These are phyloP conservation scores for Globisporangium iwayamae DNA, from an alignment of 352 stramenopile genomes.

Conservation along the genomic window DNA sequence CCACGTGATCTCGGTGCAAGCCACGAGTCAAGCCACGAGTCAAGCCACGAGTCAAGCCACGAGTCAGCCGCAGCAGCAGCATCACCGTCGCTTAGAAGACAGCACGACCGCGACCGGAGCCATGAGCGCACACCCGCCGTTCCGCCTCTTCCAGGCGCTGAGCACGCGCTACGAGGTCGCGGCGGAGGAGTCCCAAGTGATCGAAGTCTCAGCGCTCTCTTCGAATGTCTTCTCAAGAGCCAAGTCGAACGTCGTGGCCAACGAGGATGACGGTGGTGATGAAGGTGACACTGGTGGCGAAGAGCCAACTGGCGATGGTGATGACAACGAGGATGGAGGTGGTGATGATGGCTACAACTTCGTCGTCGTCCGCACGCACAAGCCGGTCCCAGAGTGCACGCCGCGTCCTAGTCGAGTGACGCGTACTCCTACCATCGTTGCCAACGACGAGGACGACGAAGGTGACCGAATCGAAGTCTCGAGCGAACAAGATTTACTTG, in stretches of 20 bases:
- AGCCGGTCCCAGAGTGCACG: neutral
- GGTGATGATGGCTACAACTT: neutral
- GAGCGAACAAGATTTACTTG: neutral
- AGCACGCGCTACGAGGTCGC: conserved; percentile 6
- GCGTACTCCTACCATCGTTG: neutral
- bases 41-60: too few relatives aligned
- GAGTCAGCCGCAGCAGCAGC: neutral
- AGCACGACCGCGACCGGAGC: neutral
- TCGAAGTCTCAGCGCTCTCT: neutral
- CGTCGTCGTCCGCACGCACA: neutral
- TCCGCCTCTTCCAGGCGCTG: conserved; percentile 5
- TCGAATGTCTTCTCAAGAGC: neutral
- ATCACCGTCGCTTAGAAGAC: neutral
- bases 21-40: too few relatives aligned
- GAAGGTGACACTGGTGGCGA: neutral
- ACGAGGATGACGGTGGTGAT: neutral
- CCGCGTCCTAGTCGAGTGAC: neutral
- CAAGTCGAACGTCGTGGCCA: neutral
- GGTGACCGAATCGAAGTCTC: neutral
- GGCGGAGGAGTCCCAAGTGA: neutral
- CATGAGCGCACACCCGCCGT: conserved; percentile 1
- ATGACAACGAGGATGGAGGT: neutral
- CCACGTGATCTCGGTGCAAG: too few relatives aligned
- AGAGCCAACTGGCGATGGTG: neutral
- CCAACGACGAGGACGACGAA: neutral